phyloP scores from a whole-genome alignment of 306 rosid genomes.

The Echinosophora koreensis region DNA sequence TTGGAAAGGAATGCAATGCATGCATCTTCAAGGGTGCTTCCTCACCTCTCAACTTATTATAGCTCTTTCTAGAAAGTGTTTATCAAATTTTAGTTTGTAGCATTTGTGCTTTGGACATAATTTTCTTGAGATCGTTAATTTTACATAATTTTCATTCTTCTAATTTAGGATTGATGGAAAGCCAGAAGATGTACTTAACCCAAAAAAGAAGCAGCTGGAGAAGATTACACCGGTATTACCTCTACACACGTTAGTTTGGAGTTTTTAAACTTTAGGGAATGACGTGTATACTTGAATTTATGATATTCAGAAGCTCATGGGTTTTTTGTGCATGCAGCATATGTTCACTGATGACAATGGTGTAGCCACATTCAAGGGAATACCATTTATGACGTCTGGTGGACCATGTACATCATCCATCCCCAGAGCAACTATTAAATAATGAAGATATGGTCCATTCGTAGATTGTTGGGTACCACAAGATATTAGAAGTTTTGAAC shows the following conservation, averaged over 20 bases:
- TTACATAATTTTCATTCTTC: conserved; percentile 22
- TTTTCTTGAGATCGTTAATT: conserved; percentile 25
- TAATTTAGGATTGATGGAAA: conserved; percentile 83
- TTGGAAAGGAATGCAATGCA: too few species aligned
- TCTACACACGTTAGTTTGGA: background rate
- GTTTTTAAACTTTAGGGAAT: background rate
- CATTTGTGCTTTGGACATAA: conserved; percentile 5
- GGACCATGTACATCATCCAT: conserved; percentile 91
- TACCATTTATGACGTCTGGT: conserved; percentile 87
- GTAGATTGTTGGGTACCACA: conserved; percentile 40
- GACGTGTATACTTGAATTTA: conserved; percentile 13
- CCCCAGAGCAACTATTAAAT: conserved; percentile 75
- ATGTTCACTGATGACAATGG: conserved; percentile 90
- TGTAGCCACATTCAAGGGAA: conserved; percentile 89
- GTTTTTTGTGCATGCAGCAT: conserved; percentile 69
- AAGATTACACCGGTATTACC: conserved; percentile 86
- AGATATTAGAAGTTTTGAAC: conserved; percentile 34
- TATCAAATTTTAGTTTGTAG: conserved; percentile 20
- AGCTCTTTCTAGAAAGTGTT: background rate
- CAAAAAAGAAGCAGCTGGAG: conserved; percentile 97
- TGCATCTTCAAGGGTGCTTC: background rate
- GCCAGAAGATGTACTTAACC: conserved; percentile 98
- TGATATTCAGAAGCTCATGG: conserved; percentile 32
- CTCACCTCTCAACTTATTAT: background rate
- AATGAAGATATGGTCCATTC: conserved; percentile 41